phyloP scores from a whole-genome alignment of 352 stramenopile species.

The Globisporangium takayamanum region DNA sequence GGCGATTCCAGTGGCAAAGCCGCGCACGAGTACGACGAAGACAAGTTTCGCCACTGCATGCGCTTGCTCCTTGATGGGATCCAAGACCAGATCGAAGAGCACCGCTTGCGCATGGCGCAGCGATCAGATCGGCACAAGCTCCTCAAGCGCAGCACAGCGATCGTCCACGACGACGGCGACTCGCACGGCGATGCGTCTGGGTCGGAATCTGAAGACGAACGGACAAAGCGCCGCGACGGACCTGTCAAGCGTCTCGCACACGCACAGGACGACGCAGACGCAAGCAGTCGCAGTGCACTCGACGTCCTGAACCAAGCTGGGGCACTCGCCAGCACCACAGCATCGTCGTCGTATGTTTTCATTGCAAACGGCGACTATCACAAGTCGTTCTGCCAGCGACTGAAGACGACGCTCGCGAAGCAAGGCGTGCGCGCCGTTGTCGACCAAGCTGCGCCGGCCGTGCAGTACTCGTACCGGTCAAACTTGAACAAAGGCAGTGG shows the following conservation, averaged over 20 bases:
- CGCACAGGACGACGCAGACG: neutral
- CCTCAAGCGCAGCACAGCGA: constrained; percentile 17
- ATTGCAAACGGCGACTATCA: constrained; percentile 76
- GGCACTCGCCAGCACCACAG: neutral
- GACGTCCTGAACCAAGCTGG: neutral
- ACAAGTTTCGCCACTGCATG: constrained; percentile 57
- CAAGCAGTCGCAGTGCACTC: neutral
- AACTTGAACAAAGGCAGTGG: constrained; percentile 8
- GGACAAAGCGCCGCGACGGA: constrained; percentile 7
- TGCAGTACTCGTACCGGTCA: constrained; percentile 32
- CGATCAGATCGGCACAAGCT: constrained; percentile 29
- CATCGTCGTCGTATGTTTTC: constrained; percentile 44
- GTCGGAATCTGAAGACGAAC: constrained; percentile 19
- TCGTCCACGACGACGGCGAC: constrained; percentile 11
- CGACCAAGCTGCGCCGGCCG: constrained; percentile 40
- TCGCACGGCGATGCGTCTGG: constrained; percentile 3
- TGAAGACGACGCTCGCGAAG: constrained; percentile 54
- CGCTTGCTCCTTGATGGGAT: constrained; percentile 72
- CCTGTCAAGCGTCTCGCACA: neutral
- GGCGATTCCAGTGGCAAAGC: constrained; percentile 7
- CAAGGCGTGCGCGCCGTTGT: constrained; percentile 53
- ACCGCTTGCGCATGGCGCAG: constrained; percentile 40
- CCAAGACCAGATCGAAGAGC: constrained; percentile 79
- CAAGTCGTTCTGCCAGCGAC: constrained; percentile 44
- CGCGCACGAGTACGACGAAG: constrained; percentile 46